Base-by-base conservation (phyloP, 164 flowering plant species). In the Cinnamomum micranthum region DNA sequence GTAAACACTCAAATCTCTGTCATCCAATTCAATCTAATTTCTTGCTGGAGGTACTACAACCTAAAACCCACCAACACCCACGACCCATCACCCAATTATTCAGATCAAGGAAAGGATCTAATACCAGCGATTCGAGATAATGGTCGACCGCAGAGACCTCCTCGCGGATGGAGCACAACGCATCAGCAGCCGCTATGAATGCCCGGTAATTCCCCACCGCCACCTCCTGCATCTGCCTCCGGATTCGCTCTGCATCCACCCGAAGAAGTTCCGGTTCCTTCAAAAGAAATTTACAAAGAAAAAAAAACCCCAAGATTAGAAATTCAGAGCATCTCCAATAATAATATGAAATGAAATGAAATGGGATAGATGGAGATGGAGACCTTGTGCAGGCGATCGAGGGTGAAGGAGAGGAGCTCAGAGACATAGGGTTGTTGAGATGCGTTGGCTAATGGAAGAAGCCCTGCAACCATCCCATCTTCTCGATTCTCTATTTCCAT, bases 321-420 rank as follows among this genome's bases (percentile, higher is more conserved):
- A 4, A 41, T 9, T 6, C 20, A 73, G 4, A 24, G 22, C 47
- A 28, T 22, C 50, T 1, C n/a, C 50, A 50, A 50, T 14, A 17
- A 63, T 1, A 47, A 24, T 13, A 72, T 24, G 25, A 24, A 24
- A 24, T 27, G 28, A 31, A 31, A 31, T 31, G 33, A 73, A 47
- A 11, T 24, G 25, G 25, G 35, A 27, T 12, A 75, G 11, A 17
- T 7, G 19, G 6, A 64, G 68, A 14, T 17, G 15, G n/a, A 51
- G 60, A 90, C 97, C 91, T 95, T 95, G 84, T 95, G 98, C 65
- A 95, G 97, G 59, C 99, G 98, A 85, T 95, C 99, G 47, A 95
- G 93, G n/a, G 99, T 93, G 91, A 93, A 95, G 31, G 99, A 95
- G 68, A 95, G 98, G 74, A 95, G 97, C 80, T 95, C 98, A 22